Conservation (phyloP, 495 filamentous ascomycete genomes). For the Staphylotrichum tortipilum region DNA sequence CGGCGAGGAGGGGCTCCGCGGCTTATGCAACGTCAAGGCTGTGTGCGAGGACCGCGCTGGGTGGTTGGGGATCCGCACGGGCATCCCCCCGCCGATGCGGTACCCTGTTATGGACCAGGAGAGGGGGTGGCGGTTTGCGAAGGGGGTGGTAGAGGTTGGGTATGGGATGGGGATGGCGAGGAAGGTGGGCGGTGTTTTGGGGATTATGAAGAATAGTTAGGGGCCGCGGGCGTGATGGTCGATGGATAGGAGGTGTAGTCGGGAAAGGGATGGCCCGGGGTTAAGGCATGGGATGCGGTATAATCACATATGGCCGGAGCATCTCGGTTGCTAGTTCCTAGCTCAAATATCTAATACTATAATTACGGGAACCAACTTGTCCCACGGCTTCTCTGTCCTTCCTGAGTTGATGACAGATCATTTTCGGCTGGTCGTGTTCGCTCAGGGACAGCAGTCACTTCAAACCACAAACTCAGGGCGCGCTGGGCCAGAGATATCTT, state of each 20-base stretch:
- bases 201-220: constrained; percentile 34
- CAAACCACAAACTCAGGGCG: too few species aligned
- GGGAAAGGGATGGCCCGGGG: too few species aligned
- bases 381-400: too few species aligned
- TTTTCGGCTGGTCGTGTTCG: too few species aligned
- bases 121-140: constrained; percentile 48
- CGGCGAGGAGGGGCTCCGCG: constrained; percentile 77
- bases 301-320: too few species aligned
- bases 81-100: constrained; percentile 67
- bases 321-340: too few species aligned
- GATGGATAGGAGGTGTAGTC: background rate
- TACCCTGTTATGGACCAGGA: constrained; percentile 62
- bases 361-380: background rate
- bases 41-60: constrained; percentile 68
- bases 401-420: too few species aligned
- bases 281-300: too few species aligned
- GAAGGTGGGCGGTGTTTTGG: constrained; percentile 33
- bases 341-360: constrained; percentile 1
- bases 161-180: constrained; percentile 35
- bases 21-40: constrained; percentile 76
- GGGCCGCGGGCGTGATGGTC: background rate
- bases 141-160: constrained; percentile 46
- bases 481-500: too few species aligned
- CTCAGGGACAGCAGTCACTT: too few species aligned
- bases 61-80: constrained; percentile 54